Conservation (phyloP, 2,329 filamentous ascomycete species). For the Talaromyces sp. region DNA sequence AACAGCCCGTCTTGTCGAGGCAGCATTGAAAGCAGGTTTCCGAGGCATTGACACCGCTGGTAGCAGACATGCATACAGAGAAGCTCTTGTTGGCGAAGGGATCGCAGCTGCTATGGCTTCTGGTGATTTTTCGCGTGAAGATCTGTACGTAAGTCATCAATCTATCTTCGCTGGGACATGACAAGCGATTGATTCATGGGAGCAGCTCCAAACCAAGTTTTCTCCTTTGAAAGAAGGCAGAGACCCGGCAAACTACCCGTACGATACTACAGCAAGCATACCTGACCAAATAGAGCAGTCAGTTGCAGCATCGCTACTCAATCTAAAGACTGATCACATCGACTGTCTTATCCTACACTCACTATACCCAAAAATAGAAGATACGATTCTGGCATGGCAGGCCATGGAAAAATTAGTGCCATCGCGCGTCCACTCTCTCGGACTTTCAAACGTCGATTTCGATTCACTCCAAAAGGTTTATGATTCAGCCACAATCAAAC, state of each 20-base stretch:
- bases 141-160: not conserved
- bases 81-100: conserved; percentile 6
- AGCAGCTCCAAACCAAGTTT: conserved; percentile 13
- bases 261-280: conserved; percentile 1
- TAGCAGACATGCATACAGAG: conserved; percentile 5
- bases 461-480: not conserved
- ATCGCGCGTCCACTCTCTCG: not conserved
- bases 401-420: conserved; percentile 7
- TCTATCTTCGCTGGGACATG: not conserved
- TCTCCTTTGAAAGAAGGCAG: conserved; percentile 4
- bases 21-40: conserved; percentile 9
- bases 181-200: not conserved
- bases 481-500: conserved; percentile 1
- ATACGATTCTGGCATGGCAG: conserved; percentile 7
- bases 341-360: conserved; percentile 12
- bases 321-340: conserved; percentile 5
- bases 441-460: conserved; percentile 2
- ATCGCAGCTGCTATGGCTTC: conserved; percentile 5
- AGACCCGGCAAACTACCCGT: not conserved
- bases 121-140: not conserved
- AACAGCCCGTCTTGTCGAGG: not conserved
- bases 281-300: conserved; percentile 8
- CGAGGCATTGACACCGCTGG: conserved; percentile 12
- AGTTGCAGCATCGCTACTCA: not conserved
- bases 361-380: not conserved